A percentile compares a stretch with the other conserved stretches of the same genome.
These are phyloP conservation scores for Vigna hirtella DNA, from an alignment of 306 rosid genomes.

Conservation along the genomic window DNA sequence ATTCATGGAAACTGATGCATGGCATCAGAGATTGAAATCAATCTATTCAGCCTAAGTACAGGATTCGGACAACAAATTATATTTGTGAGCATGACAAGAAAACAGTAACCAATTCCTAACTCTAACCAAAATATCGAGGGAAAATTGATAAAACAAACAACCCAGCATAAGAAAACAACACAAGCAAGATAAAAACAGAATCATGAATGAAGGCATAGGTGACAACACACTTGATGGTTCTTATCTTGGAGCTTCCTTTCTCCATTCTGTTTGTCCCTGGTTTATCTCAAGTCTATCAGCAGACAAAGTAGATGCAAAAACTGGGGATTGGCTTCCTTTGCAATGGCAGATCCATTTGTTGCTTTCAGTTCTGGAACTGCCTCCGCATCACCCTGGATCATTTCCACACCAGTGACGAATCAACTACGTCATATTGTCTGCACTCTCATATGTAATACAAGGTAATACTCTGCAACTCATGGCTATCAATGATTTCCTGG, in stretches of 20 bases:
- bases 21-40: background rate
- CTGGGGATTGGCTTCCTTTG: conserved; percentile 49
- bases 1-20: conserved; percentile 19
- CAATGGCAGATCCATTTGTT: conserved; percentile 63
- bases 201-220: background rate
- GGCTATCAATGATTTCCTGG: conserved; percentile 83
- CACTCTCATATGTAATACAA: conserved; percentile 96
- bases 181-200: conserved; percentile 17
- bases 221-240: conserved; percentile 14
- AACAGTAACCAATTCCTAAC: conserved; percentile 23
- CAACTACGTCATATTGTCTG: conserved; percentile 77
- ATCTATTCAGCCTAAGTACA: conserved; percentile 23
- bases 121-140: background rate
- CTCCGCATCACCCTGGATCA: conserved; percentile 50
- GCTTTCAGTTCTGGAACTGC: conserved; percentile 52
- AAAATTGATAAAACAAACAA: background rate
- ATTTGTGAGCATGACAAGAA: conserved; percentile 17
- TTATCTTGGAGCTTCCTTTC: conserved; percentile 82
- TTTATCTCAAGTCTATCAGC: conserved; percentile 78
- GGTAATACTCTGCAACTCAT: conserved; percentile 86
- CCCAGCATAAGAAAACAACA: conserved; percentile 19
- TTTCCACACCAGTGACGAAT: conserved; percentile 80
- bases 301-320: conserved; percentile 82
- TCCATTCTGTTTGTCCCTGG: conserved; percentile 89
- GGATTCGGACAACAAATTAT: conserved; percentile 27